Evolutionary conservation across 2,329 filamentous ascomycete species (phyloP), one percentile per base, ranked within the genome.

Genomic region (Aureobasidium sp.): DNA sequence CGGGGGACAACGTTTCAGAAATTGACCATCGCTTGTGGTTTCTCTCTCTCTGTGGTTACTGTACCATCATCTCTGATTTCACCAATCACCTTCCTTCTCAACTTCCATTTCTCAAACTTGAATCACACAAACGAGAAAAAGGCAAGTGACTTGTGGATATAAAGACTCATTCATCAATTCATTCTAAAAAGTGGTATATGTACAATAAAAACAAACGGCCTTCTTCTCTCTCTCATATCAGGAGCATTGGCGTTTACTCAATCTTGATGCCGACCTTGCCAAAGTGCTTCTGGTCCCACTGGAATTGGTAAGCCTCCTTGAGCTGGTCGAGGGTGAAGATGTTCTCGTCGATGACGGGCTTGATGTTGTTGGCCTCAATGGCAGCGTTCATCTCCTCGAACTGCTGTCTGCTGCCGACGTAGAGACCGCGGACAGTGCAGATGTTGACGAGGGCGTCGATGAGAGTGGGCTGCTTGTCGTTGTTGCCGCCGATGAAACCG

Each of bases 381-480:
- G 81, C 80, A 15, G 72, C 69, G 63, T 80, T 78, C 83, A 85
- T 84, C 31, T 83, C 81, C 66, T 82, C 77, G 70, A 85, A 81
- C 68, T 81, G 76, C 38, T 75, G 71, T 65, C 79, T 76, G 55
- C 75, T 79, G 4, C 83, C 83, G 10, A 84, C 81, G 43, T 83
- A 73, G 8, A 85, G 69, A 59, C 83, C 83, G 6, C 83, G 74
- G 4, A 84, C 79, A 1, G 79, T 84, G 71, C 79, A 82, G 53
- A 80, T 71, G 57, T 77, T 71, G 63, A 63, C 72, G 63, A 84
- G 67, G 25, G 74, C 73, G 38, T 84, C 81, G 45, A 84, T 68
- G 64, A 82, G 77, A 2, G 72, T 74, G 0, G 82, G 81, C 68
- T 80, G 76, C 31, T 76, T 70, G 68, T 79, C 71, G 45, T 74